A percentile compares a stretch with the other conserved stretches of the same genome.
phyloP scores from a whole-genome alignment of 2,329 filamentous ascomycete species.

The Atkinsonella texensis region DNA sequence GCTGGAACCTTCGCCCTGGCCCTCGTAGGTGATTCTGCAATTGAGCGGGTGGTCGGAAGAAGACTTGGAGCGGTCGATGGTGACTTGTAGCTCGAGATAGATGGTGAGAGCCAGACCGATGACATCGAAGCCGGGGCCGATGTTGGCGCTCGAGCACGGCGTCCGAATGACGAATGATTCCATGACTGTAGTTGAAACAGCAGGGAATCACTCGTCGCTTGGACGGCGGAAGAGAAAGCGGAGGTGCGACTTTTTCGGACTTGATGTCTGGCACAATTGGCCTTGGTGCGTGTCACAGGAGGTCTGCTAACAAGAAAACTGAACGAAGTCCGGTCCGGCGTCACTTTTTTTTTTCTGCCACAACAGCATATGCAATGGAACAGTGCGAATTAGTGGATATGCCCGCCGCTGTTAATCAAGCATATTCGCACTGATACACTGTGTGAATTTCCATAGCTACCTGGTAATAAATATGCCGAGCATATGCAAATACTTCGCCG shows the following conservation, averaged over 20 bases:
- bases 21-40: constrained; percentile 85
- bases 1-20: constrained; percentile 55
- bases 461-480: too few relatives aligned
- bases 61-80: constrained; percentile 47
- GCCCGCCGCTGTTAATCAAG: too few relatives aligned
- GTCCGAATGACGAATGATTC: constrained; percentile 63
- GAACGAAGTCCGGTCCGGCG: neutral
- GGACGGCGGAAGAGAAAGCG: neutral
- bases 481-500: too few relatives aligned
- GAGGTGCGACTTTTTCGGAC: neutral
- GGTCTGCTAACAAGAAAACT: neutral
- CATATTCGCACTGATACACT: too few relatives aligned
- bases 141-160: constrained; percentile 94
- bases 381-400: too few relatives aligned
- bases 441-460: too few relatives aligned
- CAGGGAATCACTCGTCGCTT: constrained; percentile 9
- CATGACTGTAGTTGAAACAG: constrained; percentile 25
- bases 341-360: too few relatives aligned
- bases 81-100: constrained; percentile 82
- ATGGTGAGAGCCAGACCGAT: constrained; percentile 90
- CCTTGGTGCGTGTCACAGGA: neutral
- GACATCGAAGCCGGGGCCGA: constrained; percentile 94
- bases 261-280: neutral
- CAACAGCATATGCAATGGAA: too few relatives aligned
- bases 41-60: constrained; percentile 56